These are phyloP conservation scores for Suillus spraguei DNA, from an alignment of 768 basidiomycete species.

Conservation along the genomic window DNA sequence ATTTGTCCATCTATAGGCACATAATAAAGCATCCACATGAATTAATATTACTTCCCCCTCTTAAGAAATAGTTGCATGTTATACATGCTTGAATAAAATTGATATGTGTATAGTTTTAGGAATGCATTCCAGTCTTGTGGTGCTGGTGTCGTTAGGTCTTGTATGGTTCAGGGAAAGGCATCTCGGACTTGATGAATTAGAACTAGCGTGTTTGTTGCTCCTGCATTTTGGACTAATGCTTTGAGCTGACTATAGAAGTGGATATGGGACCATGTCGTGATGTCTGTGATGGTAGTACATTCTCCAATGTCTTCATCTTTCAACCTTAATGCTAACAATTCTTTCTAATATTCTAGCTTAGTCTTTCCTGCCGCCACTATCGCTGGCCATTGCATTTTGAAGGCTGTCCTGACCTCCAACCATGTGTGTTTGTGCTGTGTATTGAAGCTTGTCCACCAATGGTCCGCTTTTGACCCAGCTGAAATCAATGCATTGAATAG, in stretches of 20 bases:
- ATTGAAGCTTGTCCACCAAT: neutral
- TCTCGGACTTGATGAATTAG: neutral
- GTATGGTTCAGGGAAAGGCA: neutral
- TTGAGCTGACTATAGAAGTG: neutral
- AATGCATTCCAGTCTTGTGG: neutral
- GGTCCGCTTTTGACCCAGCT: neutral
- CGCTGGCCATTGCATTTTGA: neutral
- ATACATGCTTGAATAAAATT: too few species aligned
- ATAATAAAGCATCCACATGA: too few species aligned
- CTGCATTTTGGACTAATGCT: neutral
- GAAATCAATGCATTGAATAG: neutral
- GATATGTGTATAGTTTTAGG: too few species aligned
- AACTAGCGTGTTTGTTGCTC: neutral
- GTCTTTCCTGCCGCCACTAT: neutral
- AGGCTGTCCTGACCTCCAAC: neutral
- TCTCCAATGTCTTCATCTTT: neutral
- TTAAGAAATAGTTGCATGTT: too few species aligned
- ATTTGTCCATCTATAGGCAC: too few species aligned
- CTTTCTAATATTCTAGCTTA: neutral
- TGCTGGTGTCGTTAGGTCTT: neutral
- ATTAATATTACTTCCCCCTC: too few species aligned
- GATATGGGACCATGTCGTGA: neutral
- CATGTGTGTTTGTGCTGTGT: neutral
- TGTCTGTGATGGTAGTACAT: neutral
- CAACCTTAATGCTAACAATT: neutral